Evolutionary conservation across 2,329 filamentous ascomycete species (phyloP).

Genomic region (Periglandula ipomoeae): DNA sequence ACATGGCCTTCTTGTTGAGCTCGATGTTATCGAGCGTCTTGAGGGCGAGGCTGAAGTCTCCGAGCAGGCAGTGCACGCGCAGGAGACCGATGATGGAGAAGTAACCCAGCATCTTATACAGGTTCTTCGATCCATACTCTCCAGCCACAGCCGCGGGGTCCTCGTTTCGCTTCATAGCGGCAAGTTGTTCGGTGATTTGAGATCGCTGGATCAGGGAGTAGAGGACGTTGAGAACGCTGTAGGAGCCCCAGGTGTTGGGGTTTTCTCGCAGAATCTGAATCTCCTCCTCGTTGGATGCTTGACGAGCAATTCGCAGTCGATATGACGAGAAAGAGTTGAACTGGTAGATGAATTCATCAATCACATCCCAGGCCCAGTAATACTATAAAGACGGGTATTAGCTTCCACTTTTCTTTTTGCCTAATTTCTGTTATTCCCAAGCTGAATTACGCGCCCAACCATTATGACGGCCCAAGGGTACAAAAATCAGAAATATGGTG

Average conservation of each 20-base stretch:
- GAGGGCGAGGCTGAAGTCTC: constrained; percentile 94
- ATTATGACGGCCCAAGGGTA: too few relatives aligned
- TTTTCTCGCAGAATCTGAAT: constrained; percentile 86
- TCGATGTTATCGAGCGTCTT: constrained; percentile 99
- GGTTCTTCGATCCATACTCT: constrained; percentile 86
- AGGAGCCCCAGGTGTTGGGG: constrained; percentile 98
- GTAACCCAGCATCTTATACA: constrained; percentile 98
- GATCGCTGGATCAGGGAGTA: constrained; percentile 98
- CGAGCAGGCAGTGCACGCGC: constrained; percentile 89
- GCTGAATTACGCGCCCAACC: too few relatives aligned
- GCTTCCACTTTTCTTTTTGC: not conserved
- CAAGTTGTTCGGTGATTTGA: constrained; percentile 95
- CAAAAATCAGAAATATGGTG: not conserved
- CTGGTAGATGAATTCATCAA: constrained; percentile 99
- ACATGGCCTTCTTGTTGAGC: constrained; percentile 99
- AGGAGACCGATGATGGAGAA: constrained; percentile 98
- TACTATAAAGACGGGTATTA: constrained; percentile 47
- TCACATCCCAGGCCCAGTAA: constrained; percentile 99
- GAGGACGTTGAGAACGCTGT: constrained; percentile 97
- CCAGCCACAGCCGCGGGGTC: constrained; percentile 81
- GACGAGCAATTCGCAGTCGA: constrained; percentile 80
- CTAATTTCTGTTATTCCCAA: not conserved
- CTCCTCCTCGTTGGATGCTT: constrained; percentile 83
- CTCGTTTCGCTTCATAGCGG: constrained; percentile 88
- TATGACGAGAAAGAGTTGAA: constrained; percentile 99